A percentile compares a stretch with the other conserved stretches of the same genome.
phyloP scores from a whole-genome alignment of 2,329 filamentous ascomycete genomes.

The Sclerotinia borealis region DNA sequence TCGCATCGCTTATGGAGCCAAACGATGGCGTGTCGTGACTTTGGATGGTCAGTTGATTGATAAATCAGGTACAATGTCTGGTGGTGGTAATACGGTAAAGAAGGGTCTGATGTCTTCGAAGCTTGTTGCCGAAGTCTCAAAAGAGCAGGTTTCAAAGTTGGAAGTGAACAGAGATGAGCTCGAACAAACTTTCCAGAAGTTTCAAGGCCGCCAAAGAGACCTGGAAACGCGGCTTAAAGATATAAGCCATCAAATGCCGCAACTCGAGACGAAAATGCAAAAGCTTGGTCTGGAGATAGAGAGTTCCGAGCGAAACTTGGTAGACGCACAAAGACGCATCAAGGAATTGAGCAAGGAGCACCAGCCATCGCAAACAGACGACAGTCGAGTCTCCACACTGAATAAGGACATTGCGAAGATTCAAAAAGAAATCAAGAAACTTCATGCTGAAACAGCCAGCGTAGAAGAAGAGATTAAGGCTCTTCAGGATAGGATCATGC shows the following conservation, averaged over 20 bases:
- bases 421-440: constrained; percentile 70
- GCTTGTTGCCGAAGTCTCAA: constrained; percentile 76
- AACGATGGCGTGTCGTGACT: constrained; percentile 93
- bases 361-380: constrained; percentile 73
- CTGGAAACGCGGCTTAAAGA: constrained; percentile 68
- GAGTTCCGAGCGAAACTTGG: constrained; percentile 76
- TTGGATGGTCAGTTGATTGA: constrained; percentile 94
- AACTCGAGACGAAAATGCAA: constrained; percentile 82
- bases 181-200: constrained; percentile 75
- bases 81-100: constrained; percentile 85
- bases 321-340: constrained; percentile 76
- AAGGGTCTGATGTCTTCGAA: constrained; percentile 97
- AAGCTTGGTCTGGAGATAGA: constrained; percentile 86
- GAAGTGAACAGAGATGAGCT: constrained; percentile 80
- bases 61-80: constrained; percentile 97
- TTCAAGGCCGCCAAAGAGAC: constrained; percentile 78
- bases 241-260: constrained; percentile 71
- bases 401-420: constrained; percentile 73
- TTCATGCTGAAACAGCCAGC: constrained; percentile 79
- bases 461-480: constrained; percentile 90
- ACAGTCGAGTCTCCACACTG: constrained; percentile 63
- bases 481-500: constrained; percentile 96
- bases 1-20: constrained; percentile 89
- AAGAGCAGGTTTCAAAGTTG: constrained; percentile 82
- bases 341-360: constrained; percentile 79